Percentiles rank a stretch among this genome's conserved stretches.
These are phyloP conservation scores for Alternaria sp. DNA, from an alignment of 2,329 filamentous ascomycete species.

Conservation along the genomic window DNA sequence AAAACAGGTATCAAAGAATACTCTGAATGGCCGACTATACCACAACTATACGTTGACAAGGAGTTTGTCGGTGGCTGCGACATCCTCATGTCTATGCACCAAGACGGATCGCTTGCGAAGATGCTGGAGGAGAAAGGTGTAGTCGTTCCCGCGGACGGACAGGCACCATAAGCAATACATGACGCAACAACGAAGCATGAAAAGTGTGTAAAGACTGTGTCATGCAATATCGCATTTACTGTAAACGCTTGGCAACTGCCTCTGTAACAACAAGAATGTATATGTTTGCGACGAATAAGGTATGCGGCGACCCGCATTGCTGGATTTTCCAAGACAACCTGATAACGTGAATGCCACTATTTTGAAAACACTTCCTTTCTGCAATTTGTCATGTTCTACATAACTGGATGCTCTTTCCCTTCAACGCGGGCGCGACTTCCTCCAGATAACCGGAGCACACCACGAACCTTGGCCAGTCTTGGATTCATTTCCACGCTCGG, in stretches of 20 bases:
- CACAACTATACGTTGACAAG: slow-evolving; percentile 93
- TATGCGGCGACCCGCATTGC: not conserved
- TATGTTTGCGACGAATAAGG: not conserved
- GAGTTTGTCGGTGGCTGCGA: slow-evolving; percentile 99
- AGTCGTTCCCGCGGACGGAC: slow-evolving; percentile 64
- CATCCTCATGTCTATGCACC: slow-evolving; percentile 96
- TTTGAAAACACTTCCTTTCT: not conserved
- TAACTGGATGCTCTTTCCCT: slow-evolving; percentile 1
- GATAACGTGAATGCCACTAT: not conserved
- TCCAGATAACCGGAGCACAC: slow-evolving; percentile 11
- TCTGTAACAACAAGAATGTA: slow-evolving; percentile 12
- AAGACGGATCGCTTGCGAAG: slow-evolving; percentile 92
- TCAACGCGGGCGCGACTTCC: slow-evolving; percentile 15
- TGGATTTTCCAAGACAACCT: not conserved
- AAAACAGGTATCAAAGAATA: slow-evolving; percentile 92
- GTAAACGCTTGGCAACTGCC: not conserved
- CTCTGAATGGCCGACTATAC: slow-evolving; percentile 98
- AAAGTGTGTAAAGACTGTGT: not conserved
- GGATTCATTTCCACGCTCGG: slow-evolving; percentile 1
- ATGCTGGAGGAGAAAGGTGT: slow-evolving; percentile 91
- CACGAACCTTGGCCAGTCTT: slow-evolving; percentile 10
- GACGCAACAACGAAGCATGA: not conserved
- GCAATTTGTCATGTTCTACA: not conserved
- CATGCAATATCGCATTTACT: not conserved
- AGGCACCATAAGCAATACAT: slow-evolving; percentile 28